Evolutionary conservation across 129 eudicot genomes (phyloP).

Genomic region (Silybum marianum): DNA sequence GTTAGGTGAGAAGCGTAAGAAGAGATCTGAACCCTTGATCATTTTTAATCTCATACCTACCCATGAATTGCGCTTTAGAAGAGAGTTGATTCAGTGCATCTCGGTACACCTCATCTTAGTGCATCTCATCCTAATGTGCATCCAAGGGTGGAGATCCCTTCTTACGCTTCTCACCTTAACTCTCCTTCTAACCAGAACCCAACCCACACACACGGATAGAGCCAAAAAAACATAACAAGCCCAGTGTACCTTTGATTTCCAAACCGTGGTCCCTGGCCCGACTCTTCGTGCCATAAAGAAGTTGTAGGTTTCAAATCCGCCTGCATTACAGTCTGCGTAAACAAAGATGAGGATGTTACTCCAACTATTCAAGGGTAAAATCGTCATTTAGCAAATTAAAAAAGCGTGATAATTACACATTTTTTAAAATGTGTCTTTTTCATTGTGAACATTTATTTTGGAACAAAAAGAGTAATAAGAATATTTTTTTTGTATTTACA

Average conservation of each 20-base stretch:
- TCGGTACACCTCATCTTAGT: no score
- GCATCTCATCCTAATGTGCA: no score
- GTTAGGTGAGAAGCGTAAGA: no score
- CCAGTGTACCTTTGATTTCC: conserved; percentile 56
- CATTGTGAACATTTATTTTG: neutral
- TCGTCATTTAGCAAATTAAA: neutral
- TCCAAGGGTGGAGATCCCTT: no score
- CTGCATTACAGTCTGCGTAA: conserved; percentile 48
- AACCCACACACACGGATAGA: no score
- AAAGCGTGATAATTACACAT: neutral
- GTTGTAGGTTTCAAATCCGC: conserved; percentile 65
- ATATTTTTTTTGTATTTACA: neutral
- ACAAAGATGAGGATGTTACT: neutral
- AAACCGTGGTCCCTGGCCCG: conserved; percentile 42
- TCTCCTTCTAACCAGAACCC: no score
- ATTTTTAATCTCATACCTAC: no score
- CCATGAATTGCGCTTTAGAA: no score
- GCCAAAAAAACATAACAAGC: neutral
- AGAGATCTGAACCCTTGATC: no score
- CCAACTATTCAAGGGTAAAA: neutral
- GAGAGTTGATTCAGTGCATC: no score
- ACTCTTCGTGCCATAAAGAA: conserved; percentile 83
- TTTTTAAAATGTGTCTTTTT: neutral
- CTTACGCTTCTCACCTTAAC: no score
- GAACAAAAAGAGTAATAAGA: neutral